Percentiles rank a stretch among this genome's conserved stretches.
phyloP scores from a whole-genome alignment of 345 rosid genomes.

The Ceriops zippeliana region DNA sequence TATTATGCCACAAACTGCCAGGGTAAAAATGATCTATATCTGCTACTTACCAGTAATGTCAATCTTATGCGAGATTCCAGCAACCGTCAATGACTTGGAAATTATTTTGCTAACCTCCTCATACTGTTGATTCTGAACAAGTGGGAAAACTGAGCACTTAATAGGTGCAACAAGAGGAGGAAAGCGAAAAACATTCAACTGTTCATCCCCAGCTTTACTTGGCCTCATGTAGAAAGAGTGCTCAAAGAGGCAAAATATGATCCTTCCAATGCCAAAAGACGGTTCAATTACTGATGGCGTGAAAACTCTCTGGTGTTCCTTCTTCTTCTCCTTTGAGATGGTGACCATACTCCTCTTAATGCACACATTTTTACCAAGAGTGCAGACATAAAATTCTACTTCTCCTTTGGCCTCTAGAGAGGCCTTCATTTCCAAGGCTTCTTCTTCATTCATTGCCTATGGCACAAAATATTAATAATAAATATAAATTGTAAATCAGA shows the following conservation, averaged over 20 bases:
- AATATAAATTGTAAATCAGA: background rate
- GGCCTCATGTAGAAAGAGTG: constrained; percentile 86
- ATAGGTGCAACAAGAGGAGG: constrained; percentile 90
- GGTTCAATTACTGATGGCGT: constrained; percentile 95
- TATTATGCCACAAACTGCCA: background rate
- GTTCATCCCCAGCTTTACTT: constrained; percentile 89
- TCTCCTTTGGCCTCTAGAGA: constrained; percentile 76
- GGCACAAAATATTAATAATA: background rate
- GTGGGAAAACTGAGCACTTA: constrained; percentile 94
- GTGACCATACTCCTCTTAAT: constrained; percentile 78
- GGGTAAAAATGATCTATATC: background rate
- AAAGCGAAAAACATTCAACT: constrained; percentile 74
- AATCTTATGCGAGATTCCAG: constrained; percentile 83
- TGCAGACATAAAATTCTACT: constrained; percentile 71
- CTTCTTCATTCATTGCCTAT: constrained; percentile 84
- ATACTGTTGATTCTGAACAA: constrained; percentile 75
- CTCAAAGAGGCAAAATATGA: constrained; percentile 83
- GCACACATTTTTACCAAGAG: constrained; percentile 54
- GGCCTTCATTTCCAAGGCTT: constrained; percentile 85
- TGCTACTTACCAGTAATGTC: constrained; percentile 70
- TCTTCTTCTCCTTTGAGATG: constrained; percentile 88
- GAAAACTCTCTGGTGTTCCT: constrained; percentile 83
- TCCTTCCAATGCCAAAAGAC: constrained; percentile 91
- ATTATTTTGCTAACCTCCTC: constrained; percentile 74
- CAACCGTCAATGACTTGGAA: constrained; percentile 62